Evolutionary conservation across 2,329 filamentous ascomycete genomes (phyloP).

Genomic region (Claviceps maximensis): DNA sequence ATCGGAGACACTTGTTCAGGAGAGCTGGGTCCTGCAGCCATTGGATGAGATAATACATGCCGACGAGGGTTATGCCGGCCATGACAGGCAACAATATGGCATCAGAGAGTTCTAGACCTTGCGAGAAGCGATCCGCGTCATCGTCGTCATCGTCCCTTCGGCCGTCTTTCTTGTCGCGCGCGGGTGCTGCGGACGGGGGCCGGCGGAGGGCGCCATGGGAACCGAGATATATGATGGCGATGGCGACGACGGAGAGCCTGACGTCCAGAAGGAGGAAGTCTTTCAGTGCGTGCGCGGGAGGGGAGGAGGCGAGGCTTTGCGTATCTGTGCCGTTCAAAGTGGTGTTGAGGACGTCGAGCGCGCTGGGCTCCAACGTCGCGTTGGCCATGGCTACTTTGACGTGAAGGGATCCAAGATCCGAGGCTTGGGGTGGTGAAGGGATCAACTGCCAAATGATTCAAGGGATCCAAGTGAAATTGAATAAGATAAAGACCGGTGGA

Average conservation of each 20-base stretch:
- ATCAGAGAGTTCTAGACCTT: slow-evolving; percentile 52
- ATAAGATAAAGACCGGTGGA: no score
- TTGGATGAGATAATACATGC: slow-evolving; percentile 79
- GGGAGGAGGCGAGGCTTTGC: slow-evolving; percentile 15
- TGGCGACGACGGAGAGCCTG: slow-evolving; percentile 47
- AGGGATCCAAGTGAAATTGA: no score
- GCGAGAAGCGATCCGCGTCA: slow-evolving; percentile 27
- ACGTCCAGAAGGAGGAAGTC: slow-evolving; percentile 32
- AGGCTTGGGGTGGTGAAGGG: no score
- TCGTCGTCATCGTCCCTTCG: slow-evolving; percentile 32
- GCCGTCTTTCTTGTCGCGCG: slow-evolving; percentile 32
- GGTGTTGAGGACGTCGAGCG: slow-evolving; percentile 18
- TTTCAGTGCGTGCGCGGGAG: slow-evolving; percentile 17
- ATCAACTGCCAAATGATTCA: no score
- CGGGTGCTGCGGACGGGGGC: slow-evolving; percentile 62
- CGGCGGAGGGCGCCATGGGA: slow-evolving; percentile 75
- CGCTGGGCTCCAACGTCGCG: slow-evolving; percentile 10
- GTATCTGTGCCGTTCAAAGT: slow-evolving; percentile 13
- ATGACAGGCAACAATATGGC: slow-evolving; percentile 74
- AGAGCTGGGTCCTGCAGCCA: slow-evolving; percentile 71
- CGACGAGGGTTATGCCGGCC: slow-evolving; percentile 57
- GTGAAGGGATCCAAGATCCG: background rate
- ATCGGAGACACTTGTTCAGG: slow-evolving; percentile 69
- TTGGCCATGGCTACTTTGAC: slow-evolving; percentile 11
- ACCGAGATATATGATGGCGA: slow-evolving; percentile 74